Evolutionary conservation across 495 filamentous ascomycete species (phyloP).

Genomic region (Friedmanniomyces simplex): DNA sequence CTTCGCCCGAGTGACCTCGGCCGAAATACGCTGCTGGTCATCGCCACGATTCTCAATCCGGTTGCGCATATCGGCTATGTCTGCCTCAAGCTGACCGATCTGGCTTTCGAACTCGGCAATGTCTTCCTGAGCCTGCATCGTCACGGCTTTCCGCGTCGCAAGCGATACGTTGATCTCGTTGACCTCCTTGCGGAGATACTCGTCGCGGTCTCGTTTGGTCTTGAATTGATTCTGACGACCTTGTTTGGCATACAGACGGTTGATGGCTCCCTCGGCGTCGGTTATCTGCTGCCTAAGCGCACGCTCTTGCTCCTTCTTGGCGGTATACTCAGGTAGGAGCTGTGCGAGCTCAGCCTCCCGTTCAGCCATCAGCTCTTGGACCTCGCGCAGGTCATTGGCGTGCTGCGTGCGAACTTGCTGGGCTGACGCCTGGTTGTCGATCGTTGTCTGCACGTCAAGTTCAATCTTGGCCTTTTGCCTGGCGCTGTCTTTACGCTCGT

Average conservation of each 20-base stretch:
- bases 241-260: constrained; percentile 87
- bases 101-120: constrained; percentile 62
- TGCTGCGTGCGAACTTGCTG: constrained; percentile 59
- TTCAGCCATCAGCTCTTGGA: constrained; percentile 61
- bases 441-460: constrained; percentile 67
- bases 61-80: constrained; percentile 57
- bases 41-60: constrained; percentile 69
- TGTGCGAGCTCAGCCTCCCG: constrained; percentile 66
- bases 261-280: constrained; percentile 61
- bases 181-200: constrained; percentile 69
- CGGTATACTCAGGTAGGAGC: constrained; percentile 62
- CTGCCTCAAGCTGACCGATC: constrained; percentile 60
- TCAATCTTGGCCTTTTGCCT: constrained; percentile 73
- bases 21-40: constrained; percentile 55
- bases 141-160: constrained; percentile 67
- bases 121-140: constrained; percentile 74
- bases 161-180: constrained; percentile 66
- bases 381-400: constrained; percentile 59
- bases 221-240: constrained; percentile 80
- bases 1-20: constrained; percentile 67
- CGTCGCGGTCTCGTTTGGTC: constrained; percentile 79
- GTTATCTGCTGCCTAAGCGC: constrained; percentile 58
- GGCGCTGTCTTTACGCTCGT: constrained; percentile 73
- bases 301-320: constrained; percentile 61
- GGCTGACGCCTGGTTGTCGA: constrained; percentile 68